Conservation (phyloP, 352 stramenopile genomes). For the Pythium aphanidermatum region DNA sequence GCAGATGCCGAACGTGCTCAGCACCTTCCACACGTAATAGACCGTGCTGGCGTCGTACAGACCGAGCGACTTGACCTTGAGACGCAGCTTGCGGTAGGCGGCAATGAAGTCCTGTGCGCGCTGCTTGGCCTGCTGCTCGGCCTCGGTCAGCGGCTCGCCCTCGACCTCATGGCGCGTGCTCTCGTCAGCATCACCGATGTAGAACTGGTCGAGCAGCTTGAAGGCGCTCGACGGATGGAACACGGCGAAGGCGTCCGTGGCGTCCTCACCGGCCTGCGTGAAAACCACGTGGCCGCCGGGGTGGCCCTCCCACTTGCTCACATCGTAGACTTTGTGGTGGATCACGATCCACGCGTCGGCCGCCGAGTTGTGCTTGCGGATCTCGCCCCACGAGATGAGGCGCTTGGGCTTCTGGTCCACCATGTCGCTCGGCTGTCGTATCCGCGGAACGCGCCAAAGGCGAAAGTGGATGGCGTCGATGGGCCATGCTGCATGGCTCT, state of each 20-base stretch:
- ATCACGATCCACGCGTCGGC: slow-evolving; percentile 86
- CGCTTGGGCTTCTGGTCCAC: slow-evolving; percentile 61
- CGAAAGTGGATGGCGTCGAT: no score
- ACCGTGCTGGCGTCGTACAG: slow-evolving; percentile 90
- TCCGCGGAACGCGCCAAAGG: slow-evolving; percentile 9
- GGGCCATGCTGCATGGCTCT: no score
- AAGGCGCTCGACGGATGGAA: slow-evolving; percentile 95
- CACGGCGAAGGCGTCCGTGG: slow-evolving; percentile 97
- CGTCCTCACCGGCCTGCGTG: slow-evolving; percentile 96
- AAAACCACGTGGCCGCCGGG: slow-evolving; percentile 93
- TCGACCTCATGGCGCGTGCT: slow-evolving; percentile 28
- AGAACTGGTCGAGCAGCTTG: slow-evolving; percentile 94
- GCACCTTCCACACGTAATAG: slow-evolving; percentile 96
- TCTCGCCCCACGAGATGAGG: slow-evolving; percentile 71
- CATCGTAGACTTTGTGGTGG: slow-evolving; percentile 90
- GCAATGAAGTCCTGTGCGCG: slow-evolving; percentile 92
- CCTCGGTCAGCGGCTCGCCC: slow-evolving; percentile 28
- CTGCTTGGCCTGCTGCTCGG: slow-evolving; percentile 36
- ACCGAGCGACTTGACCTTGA: slow-evolving; percentile 93
- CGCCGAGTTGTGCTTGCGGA: slow-evolving; percentile 70
- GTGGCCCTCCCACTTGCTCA: slow-evolving; percentile 82
- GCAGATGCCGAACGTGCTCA: slow-evolving; percentile 91
- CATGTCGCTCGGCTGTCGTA: slow-evolving; percentile 29
- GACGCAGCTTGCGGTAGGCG: slow-evolving; percentile 93
- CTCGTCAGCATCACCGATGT: slow-evolving; percentile 95